A percentile compares a stretch with the other conserved stretches of the same genome.
phyloP scores from a whole-genome alignment of 805 yeast genomes.

The Wickerhamiella allomyrinae region DNA sequence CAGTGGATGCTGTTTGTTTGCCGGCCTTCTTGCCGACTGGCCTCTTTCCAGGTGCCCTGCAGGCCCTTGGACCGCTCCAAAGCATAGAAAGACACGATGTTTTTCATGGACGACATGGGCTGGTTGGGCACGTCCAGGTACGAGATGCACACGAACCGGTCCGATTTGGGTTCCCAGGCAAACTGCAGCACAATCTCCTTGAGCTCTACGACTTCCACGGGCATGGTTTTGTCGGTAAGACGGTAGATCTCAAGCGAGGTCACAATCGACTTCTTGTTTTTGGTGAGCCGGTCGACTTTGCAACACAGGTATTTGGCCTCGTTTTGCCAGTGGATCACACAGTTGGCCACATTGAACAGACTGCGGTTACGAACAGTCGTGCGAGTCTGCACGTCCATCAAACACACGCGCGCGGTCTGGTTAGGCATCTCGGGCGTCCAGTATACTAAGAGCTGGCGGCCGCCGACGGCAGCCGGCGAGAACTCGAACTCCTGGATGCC shows the following conservation, averaged over 20 bases:
- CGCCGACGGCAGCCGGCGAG: slow-evolving; percentile 74
- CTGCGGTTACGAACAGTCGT: slow-evolving; percentile 79
- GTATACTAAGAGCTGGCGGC: slow-evolving; percentile 60
- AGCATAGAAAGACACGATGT: slow-evolving; percentile 65
- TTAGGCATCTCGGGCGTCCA: slow-evolving; percentile 94
- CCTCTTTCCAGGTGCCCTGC: slow-evolving; percentile 42
- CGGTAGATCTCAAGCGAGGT: slow-evolving; percentile 87
- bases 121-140: slow-evolving; percentile 27
- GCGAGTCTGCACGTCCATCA: slow-evolving; percentile 77
- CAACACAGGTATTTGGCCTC: slow-evolving; percentile 75
- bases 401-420: slow-evolving; percentile 87
- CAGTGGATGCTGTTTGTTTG: slow-evolving; percentile 62
- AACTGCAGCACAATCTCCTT: slow-evolving; percentile 77
- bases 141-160: slow-evolving; percentile 71
- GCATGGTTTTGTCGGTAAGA: slow-evolving; percentile 73
- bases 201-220: slow-evolving; percentile 87
- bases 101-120: slow-evolving; percentile 21
- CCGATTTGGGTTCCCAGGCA: slow-evolving; percentile 93
- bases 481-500: slow-evolving; percentile 86
- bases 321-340: slow-evolving; percentile 88
- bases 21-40: slow-evolving; percentile 45
- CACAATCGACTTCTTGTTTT: slow-evolving; percentile 82
- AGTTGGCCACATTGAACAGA: slow-evolving; percentile 85
- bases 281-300: slow-evolving; percentile 93
- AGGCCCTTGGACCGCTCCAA: slow-evolving; percentile 48